Conservation (phyloP, 2,329 filamentous ascomycete species). For the Colletotrichum graminicola region DNA sequence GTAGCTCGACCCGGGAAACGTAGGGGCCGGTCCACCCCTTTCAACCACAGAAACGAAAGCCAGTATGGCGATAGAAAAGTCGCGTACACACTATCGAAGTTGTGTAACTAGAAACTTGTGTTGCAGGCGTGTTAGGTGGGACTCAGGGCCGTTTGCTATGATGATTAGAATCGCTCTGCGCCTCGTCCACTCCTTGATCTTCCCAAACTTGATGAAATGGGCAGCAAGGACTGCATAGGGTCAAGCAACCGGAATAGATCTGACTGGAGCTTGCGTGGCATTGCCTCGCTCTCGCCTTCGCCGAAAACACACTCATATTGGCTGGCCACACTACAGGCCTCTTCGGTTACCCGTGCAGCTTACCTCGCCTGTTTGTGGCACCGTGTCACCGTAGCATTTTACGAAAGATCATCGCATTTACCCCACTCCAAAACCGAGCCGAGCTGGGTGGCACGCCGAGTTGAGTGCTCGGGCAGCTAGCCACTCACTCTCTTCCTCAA, state of each 20-base stretch:
- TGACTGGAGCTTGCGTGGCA: background rate
- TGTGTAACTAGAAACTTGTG: background rate
- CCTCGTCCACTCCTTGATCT: background rate
- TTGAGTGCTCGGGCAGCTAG: background rate
- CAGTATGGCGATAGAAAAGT: constrained; percentile 3
- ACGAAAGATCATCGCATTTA: background rate
- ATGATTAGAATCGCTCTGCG: constrained; percentile 11
- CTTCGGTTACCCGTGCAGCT: background rate
- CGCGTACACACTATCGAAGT: background rate
- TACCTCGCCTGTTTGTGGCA: background rate
- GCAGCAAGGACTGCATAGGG: too few species aligned
- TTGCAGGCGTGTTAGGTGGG: constrained; percentile 13
- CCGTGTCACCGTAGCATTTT: background rate
- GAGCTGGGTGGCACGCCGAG: background rate
- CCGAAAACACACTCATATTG: background rate
- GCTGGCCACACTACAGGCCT: background rate
- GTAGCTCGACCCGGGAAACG: constrained; percentile 4
- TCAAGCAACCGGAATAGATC: background rate
- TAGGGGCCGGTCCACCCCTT: background rate
- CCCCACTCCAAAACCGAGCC: constrained; percentile 6
- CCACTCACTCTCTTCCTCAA: background rate
- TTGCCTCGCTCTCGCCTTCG: background rate
- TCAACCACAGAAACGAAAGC: background rate
- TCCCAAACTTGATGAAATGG: constrained; percentile 15
- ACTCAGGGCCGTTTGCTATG: constrained; percentile 1